Percentiles rank a stretch among this genome's conserved stretches.
Conservation (phyloP, 345 rosid species). For the Eucalyptus decipiens region DNA sequence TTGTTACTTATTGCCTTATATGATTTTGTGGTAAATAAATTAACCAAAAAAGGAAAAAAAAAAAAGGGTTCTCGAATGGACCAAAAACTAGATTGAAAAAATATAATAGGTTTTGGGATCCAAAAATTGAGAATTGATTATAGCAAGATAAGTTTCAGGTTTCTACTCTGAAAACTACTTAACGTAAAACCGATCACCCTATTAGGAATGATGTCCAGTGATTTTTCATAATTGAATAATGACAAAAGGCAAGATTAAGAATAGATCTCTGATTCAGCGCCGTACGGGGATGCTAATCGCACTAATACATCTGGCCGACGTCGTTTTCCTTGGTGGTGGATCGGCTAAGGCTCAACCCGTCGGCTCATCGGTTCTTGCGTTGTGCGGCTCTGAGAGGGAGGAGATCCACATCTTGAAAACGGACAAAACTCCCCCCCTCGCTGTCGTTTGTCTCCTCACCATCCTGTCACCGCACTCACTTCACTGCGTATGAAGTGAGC, state of each 20-base stretch:
- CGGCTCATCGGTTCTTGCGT: background rate
- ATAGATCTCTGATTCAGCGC: background rate
- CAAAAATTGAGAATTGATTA: rapidly evolving
- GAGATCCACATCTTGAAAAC: background rate
- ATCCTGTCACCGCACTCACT: background rate
- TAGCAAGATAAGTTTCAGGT: rapidly evolving
- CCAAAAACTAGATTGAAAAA: too few species aligned
- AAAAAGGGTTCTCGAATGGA: rapidly evolving
- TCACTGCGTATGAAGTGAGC: background rate
- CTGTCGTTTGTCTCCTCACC: background rate
- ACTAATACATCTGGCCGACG: background rate
- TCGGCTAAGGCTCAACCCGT: background rate
- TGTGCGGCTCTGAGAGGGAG: slow-evolving; percentile 8
- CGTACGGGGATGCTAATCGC: background rate
- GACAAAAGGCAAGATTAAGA: too few species aligned
- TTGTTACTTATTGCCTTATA: too few species aligned
- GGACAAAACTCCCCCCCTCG: background rate
- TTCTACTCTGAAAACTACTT: rapidly evolving
- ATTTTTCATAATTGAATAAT: too few species aligned
- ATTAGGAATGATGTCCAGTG: too few species aligned
- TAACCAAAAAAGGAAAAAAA: too few species aligned
- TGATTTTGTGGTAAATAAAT: too few species aligned
- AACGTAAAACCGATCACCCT: rapidly evolving
- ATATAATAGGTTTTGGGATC: rapidly evolving
- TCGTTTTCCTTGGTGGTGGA: background rate